These are phyloP conservation scores for Metarhizium robertsii DNA, from an alignment of 2,329 filamentous ascomycete species.

Conservation along the genomic window DNA sequence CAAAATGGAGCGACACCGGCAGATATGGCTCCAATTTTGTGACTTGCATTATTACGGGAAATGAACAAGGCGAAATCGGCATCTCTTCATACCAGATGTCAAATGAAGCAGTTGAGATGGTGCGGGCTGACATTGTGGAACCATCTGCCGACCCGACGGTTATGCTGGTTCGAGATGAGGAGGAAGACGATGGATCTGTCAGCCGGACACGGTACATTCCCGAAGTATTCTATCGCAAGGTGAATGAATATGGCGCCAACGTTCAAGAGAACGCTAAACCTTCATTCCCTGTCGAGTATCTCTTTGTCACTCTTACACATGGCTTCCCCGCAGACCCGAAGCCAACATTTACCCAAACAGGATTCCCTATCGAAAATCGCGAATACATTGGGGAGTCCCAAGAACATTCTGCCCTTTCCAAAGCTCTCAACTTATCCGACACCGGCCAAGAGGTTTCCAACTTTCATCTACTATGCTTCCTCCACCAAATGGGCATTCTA, in stretches of 20 bases:
- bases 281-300: conserved; percentile 90
- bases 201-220: conserved; percentile 82
- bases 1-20: conserved; percentile 95
- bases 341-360: conserved; percentile 63
- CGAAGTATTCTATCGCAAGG: conserved; percentile 89
- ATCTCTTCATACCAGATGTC: conserved; percentile 92
- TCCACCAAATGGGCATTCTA: conserved; percentile 71
- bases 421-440: conserved; percentile 56
- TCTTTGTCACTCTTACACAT: conserved; percentile 91
- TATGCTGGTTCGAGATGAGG: conserved; percentile 91
- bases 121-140: conserved; percentile 87
- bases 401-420: conserved; percentile 59
- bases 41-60: conserved; percentile 90
- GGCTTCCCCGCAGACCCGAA: conserved; percentile 79
- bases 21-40: conserved; percentile 94
- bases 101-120: conserved; percentile 95
- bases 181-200: conserved; percentile 64
- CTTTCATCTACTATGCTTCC: conserved; percentile 87
- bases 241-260: conserved; percentile 94
- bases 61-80: conserved; percentile 77
- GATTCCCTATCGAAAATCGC: conserved; percentile 87
- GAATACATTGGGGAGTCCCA: conserved; percentile 79
- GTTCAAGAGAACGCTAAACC: conserved; percentile 97
- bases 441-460: conserved; percentile 69
- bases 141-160: conserved; percentile 85